Base-by-base conservation (phyloP, 2,329 filamentous ascomycete species). In the Aphanoascus verrucosus region DNA sequence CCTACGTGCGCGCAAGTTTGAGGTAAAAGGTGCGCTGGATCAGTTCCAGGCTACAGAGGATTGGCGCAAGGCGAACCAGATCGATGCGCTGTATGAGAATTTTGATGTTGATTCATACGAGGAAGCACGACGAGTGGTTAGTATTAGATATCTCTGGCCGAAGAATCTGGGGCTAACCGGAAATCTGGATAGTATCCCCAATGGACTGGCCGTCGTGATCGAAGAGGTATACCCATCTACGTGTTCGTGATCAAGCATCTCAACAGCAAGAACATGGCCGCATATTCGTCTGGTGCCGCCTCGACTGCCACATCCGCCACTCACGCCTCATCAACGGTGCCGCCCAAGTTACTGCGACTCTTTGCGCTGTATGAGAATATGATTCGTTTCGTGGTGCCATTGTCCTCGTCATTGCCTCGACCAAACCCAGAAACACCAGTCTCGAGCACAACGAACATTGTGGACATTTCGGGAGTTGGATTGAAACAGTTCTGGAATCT, bases 401-500 rank as follows among this genome's bases (percentile, higher is more conserved):
- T 96, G 43, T 90, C 86, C 72, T 87, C 88, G 38, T 79, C 86
- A 62, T 78, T 94, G 57, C 80, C 88, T 62, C 80, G 90, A 62
- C 81, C 83, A 6, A 74, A 86, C 66, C 78, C 84, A 3, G 80
- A 84, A 58, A 89, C 87, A n/a, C 91, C 91, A 5, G 88, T 96
- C 61, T 91, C 89, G 38, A 84, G 93, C 62, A 90, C 85, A 64
- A 95, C 87, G 62, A 96, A 96, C 71, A 94, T 97, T 62, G 89
- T 96, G 55, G 91, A 97, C 67, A 88, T 97, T 58, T 85, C 82
- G 14, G 83, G 84, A 12, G 90, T 96, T 23, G 88, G 88, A 5
- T 69, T 97, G 68, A 88, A 87, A 74, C 89, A 94, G 73, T 96
- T 96, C 68, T 96, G 91, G 91, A 94, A 94, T 70, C 72, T 97